Conservation (phyloP, 352 stramenopile species). For the Globisporangium canariense region DNA sequence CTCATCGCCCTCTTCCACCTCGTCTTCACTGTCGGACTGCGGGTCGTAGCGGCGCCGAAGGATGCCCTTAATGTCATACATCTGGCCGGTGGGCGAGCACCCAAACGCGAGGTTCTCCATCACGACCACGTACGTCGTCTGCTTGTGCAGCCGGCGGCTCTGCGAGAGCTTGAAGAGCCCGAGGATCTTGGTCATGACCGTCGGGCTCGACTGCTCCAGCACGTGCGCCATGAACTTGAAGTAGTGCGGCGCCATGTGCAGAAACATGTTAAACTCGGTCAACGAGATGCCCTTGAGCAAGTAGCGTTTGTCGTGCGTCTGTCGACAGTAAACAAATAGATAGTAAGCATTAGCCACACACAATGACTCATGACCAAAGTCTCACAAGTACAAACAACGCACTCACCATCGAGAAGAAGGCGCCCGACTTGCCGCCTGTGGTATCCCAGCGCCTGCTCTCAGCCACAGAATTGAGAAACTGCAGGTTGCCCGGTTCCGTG, state of each 20-base stretch:
- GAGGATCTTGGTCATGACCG: slow-evolving; percentile 84
- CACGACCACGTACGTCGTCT: slow-evolving; percentile 80
- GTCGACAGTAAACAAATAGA: slow-evolving; percentile 1
- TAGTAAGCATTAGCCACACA: background rate
- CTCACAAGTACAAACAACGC: slow-evolving; percentile 7
- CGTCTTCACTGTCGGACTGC: slow-evolving; percentile 27
- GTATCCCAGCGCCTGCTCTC: slow-evolving; percentile 76
- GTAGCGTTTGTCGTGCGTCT: slow-evolving; percentile 83
- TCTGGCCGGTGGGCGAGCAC: slow-evolving; percentile 59
- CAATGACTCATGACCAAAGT: slow-evolving; percentile 6
- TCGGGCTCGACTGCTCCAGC: slow-evolving; percentile 50
- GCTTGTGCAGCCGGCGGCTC: slow-evolving; percentile 54
- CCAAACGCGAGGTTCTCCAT: slow-evolving; percentile 88
- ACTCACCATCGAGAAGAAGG: slow-evolving; percentile 82
- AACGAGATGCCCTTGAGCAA: slow-evolving; percentile 84
- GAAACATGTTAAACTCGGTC: slow-evolving; percentile 89
- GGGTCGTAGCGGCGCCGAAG: slow-evolving; percentile 61
- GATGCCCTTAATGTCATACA: slow-evolving; percentile 88
- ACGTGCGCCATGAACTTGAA: slow-evolving; percentile 83
- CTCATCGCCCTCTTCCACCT: slow-evolving; percentile 28
- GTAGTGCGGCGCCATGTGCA: slow-evolving; percentile 86
- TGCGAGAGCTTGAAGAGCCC: slow-evolving; percentile 79
- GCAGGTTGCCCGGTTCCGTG: slow-evolving; percentile 56
- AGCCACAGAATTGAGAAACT: slow-evolving; percentile 81
- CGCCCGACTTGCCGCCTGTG: slow-evolving; percentile 80